Base-by-base conservation (phyloP, 2,329 filamentous ascomycete species). In the Pseudomassariella vexata region DNA sequence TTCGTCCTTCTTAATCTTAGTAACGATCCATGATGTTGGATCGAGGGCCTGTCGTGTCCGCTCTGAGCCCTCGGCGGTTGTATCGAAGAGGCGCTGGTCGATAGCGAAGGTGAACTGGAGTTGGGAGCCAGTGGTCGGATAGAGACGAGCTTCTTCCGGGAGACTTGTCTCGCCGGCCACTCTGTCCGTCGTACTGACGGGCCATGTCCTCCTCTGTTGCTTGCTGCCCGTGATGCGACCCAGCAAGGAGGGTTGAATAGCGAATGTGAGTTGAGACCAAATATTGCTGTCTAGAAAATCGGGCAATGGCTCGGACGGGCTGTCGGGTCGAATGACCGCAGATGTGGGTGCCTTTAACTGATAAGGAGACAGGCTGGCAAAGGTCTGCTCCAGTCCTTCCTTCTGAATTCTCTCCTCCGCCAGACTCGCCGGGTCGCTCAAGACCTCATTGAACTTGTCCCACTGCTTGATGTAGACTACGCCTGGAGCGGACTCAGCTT, bases 401-500 rank as follows among this genome's bases (percentile, higher is more conserved):
- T 55, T 57, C 36, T 70, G 65, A 17, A 66, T 61, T 11, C 58
- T 60, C 11, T 60, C 57, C 45, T 74, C 70, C n/a, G 54, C 53
- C 20, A 53, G 49, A 40, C 53, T 52, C 5, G 62, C 53, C 17
- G 71, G 62, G n/a, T 72, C 65, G 19, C 57, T 56, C 2, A 80
- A 55, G 3, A 68, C 57, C 45, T 80, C 76, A 44, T 70, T 68
- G 46, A 67, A 70, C 18, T 49, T 57, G 47, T 79, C 67, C 76
- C 52, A 56, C 27, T 52, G 54, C 42, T 53, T 55, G 14, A 54
- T 46, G 19, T 53, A 52, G 30, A 61, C 50, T 12, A 50, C 46
- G 3, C 55, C 53, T 19, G 36, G 48, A 10, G 54, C 48, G 19
- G 37, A 27, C 5, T 47, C 50, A 10, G 58, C 44, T 4, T 39